Percentiles rank a stretch among this genome's conserved stretches.
Conservation (phyloP, 768 basidiomycete genomes). For the Boletus pseudopeckii region DNA sequence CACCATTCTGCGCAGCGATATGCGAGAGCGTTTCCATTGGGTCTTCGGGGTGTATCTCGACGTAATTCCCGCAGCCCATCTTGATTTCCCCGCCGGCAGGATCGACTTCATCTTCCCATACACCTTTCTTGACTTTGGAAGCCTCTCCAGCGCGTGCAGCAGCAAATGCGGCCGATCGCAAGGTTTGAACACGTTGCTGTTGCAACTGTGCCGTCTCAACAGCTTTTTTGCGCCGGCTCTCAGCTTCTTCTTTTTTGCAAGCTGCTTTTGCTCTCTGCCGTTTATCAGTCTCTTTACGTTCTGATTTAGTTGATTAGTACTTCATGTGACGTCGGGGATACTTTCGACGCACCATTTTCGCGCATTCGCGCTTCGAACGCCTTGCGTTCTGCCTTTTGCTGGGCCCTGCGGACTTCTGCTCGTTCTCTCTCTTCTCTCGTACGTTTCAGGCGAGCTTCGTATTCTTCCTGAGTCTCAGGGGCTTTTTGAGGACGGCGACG, state of each 20-base stretch:
- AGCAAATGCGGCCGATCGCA: conserved; percentile 60
- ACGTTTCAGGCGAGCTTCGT: conserved; percentile 47
- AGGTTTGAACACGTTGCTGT: conserved; percentile 48
- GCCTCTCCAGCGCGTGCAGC: conserved; percentile 58
- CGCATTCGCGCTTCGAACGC: conserved; percentile 43
- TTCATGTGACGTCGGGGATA: conserved; percentile 3
- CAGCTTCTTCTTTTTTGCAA: conserved; percentile 54
- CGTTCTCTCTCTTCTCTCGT: conserved; percentile 51
- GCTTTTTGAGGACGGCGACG: conserved; percentile 11
- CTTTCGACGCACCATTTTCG: conserved; percentile 43
- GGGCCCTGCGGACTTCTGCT: conserved; percentile 45
- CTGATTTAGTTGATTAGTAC: conserved; percentile 23
- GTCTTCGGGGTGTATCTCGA: conserved; percentile 46
- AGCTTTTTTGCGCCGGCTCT: conserved; percentile 43
- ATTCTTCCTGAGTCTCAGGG: conserved; percentile 51
- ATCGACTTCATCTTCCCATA: conserved; percentile 71
- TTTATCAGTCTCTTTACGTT: conserved; percentile 53
- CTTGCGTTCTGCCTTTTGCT: conserved; percentile 48
- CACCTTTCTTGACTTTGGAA: conserved; percentile 54
- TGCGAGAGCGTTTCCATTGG: conserved; percentile 67
- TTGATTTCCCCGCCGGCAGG: conserved; percentile 69
- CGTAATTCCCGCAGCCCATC: conserved; percentile 50
- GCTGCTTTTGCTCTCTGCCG: conserved; percentile 54
- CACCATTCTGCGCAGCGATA: conserved; percentile 55
- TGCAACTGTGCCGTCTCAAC: conserved; percentile 46